A percentile compares a stretch with the other conserved stretches of the same genome.
phyloP scores from a whole-genome alignment of 169 alveolate species.

The Theileria orientalis region DNA sequence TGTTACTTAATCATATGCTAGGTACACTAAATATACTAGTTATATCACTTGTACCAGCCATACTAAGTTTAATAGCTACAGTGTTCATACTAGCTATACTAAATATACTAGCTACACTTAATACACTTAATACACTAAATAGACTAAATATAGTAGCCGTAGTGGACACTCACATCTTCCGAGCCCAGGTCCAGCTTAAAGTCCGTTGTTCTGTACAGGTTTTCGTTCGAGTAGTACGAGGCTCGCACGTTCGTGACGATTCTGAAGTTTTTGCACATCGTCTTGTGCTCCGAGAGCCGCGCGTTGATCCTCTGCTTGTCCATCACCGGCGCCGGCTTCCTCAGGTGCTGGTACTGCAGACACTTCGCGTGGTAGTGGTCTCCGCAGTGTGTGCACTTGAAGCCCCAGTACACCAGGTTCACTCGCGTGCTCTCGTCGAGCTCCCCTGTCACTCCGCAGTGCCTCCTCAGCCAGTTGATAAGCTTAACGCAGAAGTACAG shows the following conservation, averaged over 20 bases:
- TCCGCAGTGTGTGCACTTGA: slow-evolving; percentile 35
- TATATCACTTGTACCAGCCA: too few species aligned
- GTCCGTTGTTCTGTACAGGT: neutral
- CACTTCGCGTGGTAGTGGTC: slow-evolving; percentile 46
- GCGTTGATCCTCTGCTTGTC: neutral
- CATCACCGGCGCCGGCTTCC: slow-evolving; percentile 25
- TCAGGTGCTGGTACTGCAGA: slow-evolving; percentile 24
- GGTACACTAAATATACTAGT: too few species aligned
- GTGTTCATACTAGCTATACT: too few species aligned
- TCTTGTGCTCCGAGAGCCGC: slow-evolving; percentile 8
- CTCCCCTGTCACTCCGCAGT: slow-evolving; percentile 1
- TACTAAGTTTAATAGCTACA: too few species aligned
- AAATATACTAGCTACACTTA: too few species aligned
- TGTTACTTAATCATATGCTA: too few species aligned
- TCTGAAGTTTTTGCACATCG: slow-evolving; percentile 21
- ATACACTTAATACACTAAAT: too few species aligned
- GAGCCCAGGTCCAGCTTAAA: neutral
- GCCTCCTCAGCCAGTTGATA: slow-evolving; percentile 30
- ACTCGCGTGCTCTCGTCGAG: neutral
- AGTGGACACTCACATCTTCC: neutral
- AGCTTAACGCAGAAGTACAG: slow-evolving; percentile 20
- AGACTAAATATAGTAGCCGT: neutral
- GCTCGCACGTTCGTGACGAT: neutral
- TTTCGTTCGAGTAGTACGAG: slow-evolving; percentile 7
- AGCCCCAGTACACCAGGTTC: slow-evolving; percentile 49